Percentiles rank a stretch among this genome's conserved stretches.
Conservation (phyloP, 768 basidiomycete species). For the Kwoniella sp. region DNA sequence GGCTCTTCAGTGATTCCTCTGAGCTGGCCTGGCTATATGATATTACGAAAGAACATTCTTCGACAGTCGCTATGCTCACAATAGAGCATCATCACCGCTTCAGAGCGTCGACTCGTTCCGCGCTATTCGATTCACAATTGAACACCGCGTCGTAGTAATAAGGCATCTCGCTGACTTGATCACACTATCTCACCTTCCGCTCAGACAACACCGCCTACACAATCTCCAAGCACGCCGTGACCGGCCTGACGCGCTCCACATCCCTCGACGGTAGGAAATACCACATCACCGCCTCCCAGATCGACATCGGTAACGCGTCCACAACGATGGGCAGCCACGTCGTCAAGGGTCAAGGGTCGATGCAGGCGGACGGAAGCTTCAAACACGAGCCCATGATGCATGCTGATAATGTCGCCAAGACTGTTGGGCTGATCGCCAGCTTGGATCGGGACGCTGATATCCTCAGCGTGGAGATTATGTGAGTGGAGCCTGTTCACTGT, state of each 20-base stretch:
- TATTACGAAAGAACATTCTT: too few relatives aligned
- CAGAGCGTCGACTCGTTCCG: too few relatives aligned
- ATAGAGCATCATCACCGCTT: too few relatives aligned
- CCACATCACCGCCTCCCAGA: slow-evolving; percentile 75
- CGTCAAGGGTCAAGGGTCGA: slow-evolving; percentile 63
- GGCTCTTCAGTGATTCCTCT: not conserved
- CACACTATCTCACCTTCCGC: not conserved
- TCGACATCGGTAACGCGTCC: slow-evolving; percentile 81
- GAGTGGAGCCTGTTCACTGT: slow-evolving; percentile 53
- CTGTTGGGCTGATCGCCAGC: slow-evolving; percentile 70
- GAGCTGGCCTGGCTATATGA: too few relatives aligned
- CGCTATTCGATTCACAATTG: not conserved
- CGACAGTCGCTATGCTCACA: too few relatives aligned
- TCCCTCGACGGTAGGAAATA: slow-evolving; percentile 74
- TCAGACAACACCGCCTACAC: slow-evolving; percentile 65
- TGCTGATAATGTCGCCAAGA: slow-evolving; percentile 70
- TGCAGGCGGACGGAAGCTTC: slow-evolving; percentile 70
- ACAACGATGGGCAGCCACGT: slow-evolving; percentile 65
- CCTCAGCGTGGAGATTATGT: slow-evolving; percentile 76
- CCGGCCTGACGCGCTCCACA: slow-evolving; percentile 74
- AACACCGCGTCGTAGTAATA: not conserved
- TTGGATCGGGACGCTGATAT: slow-evolving; percentile 72
- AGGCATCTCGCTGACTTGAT: not conserved
- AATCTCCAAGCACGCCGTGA: slow-evolving; percentile 76
- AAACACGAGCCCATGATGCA: slow-evolving; percentile 69